Evolutionary conservation across 257 asterid genomes (phyloP).

Genomic region (Asclepias syriaca): DNA sequence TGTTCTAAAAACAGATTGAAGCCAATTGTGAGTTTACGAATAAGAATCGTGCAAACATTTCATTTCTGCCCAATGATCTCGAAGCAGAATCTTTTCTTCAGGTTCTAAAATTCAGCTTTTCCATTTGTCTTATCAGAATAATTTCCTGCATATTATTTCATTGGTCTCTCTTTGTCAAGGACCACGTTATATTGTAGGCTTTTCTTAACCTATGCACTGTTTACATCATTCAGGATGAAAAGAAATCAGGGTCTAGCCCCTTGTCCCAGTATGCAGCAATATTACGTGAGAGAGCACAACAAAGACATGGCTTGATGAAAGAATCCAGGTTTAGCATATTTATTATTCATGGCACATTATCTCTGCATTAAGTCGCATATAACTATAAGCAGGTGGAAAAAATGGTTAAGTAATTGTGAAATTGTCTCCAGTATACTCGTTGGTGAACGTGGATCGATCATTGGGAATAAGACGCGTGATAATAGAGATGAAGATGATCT

Average conservation of each 20-base stretch:
- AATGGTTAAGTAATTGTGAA: background rate
- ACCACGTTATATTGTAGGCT: no score
- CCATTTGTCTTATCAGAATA: background rate
- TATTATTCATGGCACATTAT: background rate
- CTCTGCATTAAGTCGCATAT: background rate
- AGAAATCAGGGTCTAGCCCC: slow-evolving; percentile 57
- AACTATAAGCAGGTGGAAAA: background rate
- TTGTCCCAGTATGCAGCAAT: slow-evolving; percentile 53
- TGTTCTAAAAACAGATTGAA: slow-evolving; percentile 52
- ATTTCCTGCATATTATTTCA: background rate
- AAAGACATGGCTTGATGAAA: slow-evolving; percentile 57
- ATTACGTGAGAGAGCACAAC: slow-evolving; percentile 62
- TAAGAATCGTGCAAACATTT: slow-evolving; percentile 54
- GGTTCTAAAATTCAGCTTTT: slow-evolving; percentile 40
- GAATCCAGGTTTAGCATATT: slow-evolving; percentile 56
- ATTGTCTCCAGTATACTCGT: slow-evolving; percentile 47
- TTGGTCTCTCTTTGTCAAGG: background rate
- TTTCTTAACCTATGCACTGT: background rate
- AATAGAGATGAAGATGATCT: slow-evolving; percentile 47
- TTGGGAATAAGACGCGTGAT: slow-evolving; percentile 32
- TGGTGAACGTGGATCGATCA: slow-evolving; percentile 55
- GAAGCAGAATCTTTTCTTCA: slow-evolving; percentile 72
- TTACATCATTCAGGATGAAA: slow-evolving; percentile 48
- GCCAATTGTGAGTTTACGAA: slow-evolving; percentile 68
- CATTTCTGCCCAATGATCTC: slow-evolving; percentile 71